These are phyloP conservation scores for Suillus brevipes DNA, from an alignment of 768 basidiomycete genomes.

Conservation along the genomic window DNA sequence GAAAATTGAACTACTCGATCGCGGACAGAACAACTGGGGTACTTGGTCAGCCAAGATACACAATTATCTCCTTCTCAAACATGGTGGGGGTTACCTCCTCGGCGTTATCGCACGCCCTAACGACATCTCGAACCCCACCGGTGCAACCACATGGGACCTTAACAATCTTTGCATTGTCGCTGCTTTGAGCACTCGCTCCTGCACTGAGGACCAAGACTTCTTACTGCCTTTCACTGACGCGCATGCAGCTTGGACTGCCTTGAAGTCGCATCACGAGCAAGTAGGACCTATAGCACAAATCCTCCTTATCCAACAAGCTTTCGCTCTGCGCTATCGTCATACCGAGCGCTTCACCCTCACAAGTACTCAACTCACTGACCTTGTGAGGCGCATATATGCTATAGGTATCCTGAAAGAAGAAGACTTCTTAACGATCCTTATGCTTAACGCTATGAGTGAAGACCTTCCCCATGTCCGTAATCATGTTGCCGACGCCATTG, in stretches of 20 bases:
- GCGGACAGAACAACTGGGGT: no score
- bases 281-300: not conserved
- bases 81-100: no score
- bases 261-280: not conserved
- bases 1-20: not conserved
- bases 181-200: not conserved
- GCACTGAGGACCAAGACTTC: not conserved
- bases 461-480: not conserved
- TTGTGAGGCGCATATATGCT: not conserved
- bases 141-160: not conserved
- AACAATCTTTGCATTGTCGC: not conserved
- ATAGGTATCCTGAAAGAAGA: not conserved
- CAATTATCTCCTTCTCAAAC: no score
- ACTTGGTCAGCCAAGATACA: no score
- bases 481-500: not conserved
- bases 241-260: not conserved
- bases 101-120: no score
- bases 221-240: not conserved
- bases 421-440: not conserved
- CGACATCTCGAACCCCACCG: not conserved
- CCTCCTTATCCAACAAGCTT: not conserved
- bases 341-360: not conserved
- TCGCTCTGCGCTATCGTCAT: not conserved
- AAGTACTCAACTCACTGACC: not conserved
- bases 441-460: not conserved